phyloP scores from a whole-genome alignment of 768 basidiomycete genomes.

The Tylopilus vinaceipallidus region DNA sequence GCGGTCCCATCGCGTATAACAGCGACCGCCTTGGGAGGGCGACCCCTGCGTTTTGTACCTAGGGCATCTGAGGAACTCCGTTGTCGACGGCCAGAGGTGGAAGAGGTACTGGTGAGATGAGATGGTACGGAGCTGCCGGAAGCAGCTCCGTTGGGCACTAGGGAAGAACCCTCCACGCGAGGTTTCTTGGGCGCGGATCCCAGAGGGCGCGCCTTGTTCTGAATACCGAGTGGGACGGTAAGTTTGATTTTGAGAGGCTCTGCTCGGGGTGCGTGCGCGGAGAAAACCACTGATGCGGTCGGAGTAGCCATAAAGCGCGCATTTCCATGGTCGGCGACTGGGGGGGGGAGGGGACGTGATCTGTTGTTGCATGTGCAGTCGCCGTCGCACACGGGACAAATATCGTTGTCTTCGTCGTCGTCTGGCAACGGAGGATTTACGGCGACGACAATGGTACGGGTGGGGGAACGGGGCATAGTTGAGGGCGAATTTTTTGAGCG shows the following conservation, averaged over 20 bases:
- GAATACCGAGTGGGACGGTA: slow-evolving; percentile 56
- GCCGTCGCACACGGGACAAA: slow-evolving; percentile 89
- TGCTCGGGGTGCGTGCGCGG: slow-evolving; percentile 28
- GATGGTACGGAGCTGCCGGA: slow-evolving; percentile 16
- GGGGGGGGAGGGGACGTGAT: slow-evolving; percentile 33
- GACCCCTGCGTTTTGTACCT: slow-evolving; percentile 49
- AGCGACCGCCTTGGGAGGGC: slow-evolving; percentile 50
- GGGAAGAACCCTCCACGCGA: slow-evolving; percentile 22
- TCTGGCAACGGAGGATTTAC: slow-evolving; percentile 36
- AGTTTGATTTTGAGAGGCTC: slow-evolving; percentile 68
- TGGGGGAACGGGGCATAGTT: slow-evolving; percentile 66
- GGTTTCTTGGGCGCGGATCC: slow-evolving; percentile 31
- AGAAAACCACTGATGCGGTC: slow-evolving; percentile 36
- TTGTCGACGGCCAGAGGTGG: slow-evolving; percentile 30
- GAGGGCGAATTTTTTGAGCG: slow-evolving; percentile 50
- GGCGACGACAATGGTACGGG: slow-evolving; percentile 59
- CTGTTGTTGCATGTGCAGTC: slow-evolving; percentile 75
- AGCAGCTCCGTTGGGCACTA: slow-evolving; percentile 41
- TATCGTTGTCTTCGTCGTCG: slow-evolving; percentile 82
- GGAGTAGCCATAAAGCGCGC: slow-evolving; percentile 39
- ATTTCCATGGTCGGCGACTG: slow-evolving; percentile 32
- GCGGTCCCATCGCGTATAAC: slow-evolving; percentile 31
- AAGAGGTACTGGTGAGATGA: slow-evolving; percentile 16
- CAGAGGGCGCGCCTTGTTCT: slow-evolving; percentile 40
- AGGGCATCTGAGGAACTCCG: slow-evolving; percentile 11